Evolutionary conservation across 2,329 filamentous ascomycete species (phyloP), one percentile per base, ranked within the genome.

Genomic region (Geosmithia flava): DNA sequence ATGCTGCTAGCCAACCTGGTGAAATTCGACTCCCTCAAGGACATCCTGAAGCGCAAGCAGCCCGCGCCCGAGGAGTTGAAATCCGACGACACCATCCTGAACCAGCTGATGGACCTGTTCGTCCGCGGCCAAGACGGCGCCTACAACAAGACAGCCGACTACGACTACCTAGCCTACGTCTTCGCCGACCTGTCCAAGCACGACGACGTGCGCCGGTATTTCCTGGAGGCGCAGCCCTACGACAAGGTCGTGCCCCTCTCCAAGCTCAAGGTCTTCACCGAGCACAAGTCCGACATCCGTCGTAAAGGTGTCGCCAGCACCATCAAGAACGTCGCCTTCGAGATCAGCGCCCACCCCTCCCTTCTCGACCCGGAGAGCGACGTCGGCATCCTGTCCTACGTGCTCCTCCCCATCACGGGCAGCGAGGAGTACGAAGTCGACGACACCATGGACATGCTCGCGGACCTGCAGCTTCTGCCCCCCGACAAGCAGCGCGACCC

Each of bases 21-120:
- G 50, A 97, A 97, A 68, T 84, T 78, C 52, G 81, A 91, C 55
- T 74, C 73, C 6, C 39, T 95, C 49, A 83, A 84, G 53, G 74
- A 75, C 42, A 70, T 96, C 4, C 65, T 91, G 11, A 71, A 73
- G 4, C 71, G 85, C 48, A 85, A 83, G 58, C 83, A 88, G 53
- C 68, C 76, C 7, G 64, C 83, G 0, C 85, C 88, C 2, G 76
- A 81, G 48, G 72, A 74, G n/a, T 76, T 95, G 7, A 81, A 79
- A 6, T 84, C 80, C 1, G 86, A 87, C 41, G 76, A 82, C 37
- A 73, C 79, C 50, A 82, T 87, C 4, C 78, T 97, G 57, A 89
- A 96, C 63, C 93, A 97, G 65, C 71, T 98, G 29, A 80, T 98
- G 63, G 93, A 97, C 63, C 83, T 94, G 56, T 98, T 98, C 61